Conservation (phyloP, 345 rosid genomes). For the Trapa incisa region DNA sequence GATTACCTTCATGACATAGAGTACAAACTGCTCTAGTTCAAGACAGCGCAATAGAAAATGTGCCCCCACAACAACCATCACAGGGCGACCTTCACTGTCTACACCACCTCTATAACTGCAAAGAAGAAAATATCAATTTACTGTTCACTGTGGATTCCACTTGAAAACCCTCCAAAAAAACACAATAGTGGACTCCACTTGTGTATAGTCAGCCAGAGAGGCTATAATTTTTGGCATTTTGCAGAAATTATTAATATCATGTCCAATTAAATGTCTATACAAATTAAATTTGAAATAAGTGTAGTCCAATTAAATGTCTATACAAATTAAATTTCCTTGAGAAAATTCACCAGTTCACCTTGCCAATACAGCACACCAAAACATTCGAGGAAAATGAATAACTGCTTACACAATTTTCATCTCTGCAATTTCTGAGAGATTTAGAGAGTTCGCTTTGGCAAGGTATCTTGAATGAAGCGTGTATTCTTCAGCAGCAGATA, state of each 20-base stretch:
- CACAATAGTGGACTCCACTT: not conserved
- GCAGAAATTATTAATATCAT: not conserved
- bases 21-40: slow-evolving; percentile 82
- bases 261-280: not conserved
- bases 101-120: slow-evolving; percentile 94
- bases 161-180: too few relatives aligned
- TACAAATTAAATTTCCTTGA: not conserved
- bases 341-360: not conserved
- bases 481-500: slow-evolving; percentile 87
- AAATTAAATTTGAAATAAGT: not conserved
- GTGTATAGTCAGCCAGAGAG: not conserved
- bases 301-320: not conserved
- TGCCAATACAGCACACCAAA: not conserved
- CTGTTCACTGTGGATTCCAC: not conserved
- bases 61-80: slow-evolving; percentile 98
- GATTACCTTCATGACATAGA: slow-evolving; percentile 63
- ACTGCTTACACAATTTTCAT: slow-evolving; percentile 89
- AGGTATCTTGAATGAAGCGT: slow-evolving; percentile 93
- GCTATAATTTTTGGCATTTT: not conserved
- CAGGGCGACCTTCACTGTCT: slow-evolving; percentile 85
- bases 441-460: slow-evolving; percentile 83
- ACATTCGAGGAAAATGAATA: not conserved
- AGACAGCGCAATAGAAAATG: slow-evolving; percentile 91
- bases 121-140: slow-evolving; percentile 11
- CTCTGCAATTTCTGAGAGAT: slow-evolving; percentile 93